Evolutionary conservation across 2,329 filamentous ascomycete genomes (phyloP).

Genomic region (Colletotrichum viniferum): DNA sequence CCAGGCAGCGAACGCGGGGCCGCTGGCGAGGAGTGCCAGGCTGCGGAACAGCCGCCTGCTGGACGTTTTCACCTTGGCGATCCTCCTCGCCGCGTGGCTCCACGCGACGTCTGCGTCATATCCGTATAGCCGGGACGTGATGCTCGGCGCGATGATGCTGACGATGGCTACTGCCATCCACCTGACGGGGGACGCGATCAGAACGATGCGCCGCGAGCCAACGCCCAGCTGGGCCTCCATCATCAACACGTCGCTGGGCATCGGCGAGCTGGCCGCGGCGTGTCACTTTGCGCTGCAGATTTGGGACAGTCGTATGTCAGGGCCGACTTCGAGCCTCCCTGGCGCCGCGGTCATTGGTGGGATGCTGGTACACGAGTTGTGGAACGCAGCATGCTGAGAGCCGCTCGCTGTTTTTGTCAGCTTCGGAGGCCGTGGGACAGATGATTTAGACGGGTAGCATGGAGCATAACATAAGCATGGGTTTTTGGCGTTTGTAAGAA

Average conservation of each 20-base stretch:
- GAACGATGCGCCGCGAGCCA: constrained; percentile 2
- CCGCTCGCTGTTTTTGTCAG: background rate
- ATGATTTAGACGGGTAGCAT: constrained; percentile 5
- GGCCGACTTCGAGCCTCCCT: background rate
- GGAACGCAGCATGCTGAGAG: constrained; percentile 13
- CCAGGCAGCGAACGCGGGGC: background rate
- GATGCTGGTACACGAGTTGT: constrained; percentile 20
- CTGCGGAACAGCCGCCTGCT: constrained; percentile 16
- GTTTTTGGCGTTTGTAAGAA: background rate
- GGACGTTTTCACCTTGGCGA: constrained; percentile 19
- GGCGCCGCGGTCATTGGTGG: constrained; percentile 16
- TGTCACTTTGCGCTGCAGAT: constrained; percentile 19
- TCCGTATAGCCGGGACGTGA: constrained; percentile 19
- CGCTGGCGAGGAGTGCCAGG: background rate
- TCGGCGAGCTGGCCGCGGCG: constrained; percentile 17
- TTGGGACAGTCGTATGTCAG: background rate
- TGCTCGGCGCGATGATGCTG: constrained; percentile 22
- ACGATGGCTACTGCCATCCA: constrained; percentile 14
- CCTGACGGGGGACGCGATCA: constrained; percentile 17
- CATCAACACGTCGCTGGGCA: constrained; percentile 10
- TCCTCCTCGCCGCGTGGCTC: constrained; percentile 16
- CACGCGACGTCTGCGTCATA: constrained; percentile 16
- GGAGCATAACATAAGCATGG: constrained; percentile 5
- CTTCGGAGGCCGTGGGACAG: background rate
- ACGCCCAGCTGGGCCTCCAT: constrained; percentile 12